Evolutionary conservation across 2,329 filamentous ascomycete species (phyloP), one percentile per base, ranked within the genome.

Genomic region (Drechslerella stenobrocha): DNA sequence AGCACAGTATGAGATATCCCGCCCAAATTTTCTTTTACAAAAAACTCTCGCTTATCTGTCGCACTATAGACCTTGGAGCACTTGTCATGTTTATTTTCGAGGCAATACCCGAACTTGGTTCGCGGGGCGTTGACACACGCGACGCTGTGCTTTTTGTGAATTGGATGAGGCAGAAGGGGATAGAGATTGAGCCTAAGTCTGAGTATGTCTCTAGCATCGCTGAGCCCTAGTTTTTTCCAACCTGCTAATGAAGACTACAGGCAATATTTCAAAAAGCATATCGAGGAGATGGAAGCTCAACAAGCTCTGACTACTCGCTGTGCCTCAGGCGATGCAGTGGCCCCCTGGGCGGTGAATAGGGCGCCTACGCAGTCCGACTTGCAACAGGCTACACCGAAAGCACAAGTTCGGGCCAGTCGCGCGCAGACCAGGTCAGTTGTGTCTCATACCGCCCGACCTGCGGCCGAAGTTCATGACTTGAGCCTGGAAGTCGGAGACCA

Each of bases 401-500:
- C n/a, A n/a, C n/a, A n/a, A n/a, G n/a, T n/a, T n/a, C n/a, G n/a
- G n/a, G n/a, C n/a, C n/a, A n/a, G n/a, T n/a, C n/a, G n/a, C n/a
- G n/a, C n/a, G n/a, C n/a, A n/a, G n/a, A n/a, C n/a, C n/a, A n/a
- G n/a, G n/a, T n/a, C 30, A 32, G 22, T 9, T 4, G 6, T 2
- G 18, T 42, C 37, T 42, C 37, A 18, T 20, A 13, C 15, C 13
- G 4, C 37, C 37, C 13, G 13, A 20, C 3, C 15, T 9, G 9
- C 15, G 4, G 15, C 7, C 18, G n/a, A 3, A 20, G 6, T 20
- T 20, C 8, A 5, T 20, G 13, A 18, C 3, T 20, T 9, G 37
- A 42, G 48, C 75, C 52, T 70, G 64, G 50, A n/a, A n/a, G n/a
- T n/a, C n/a, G n/a, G n/a, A n/a, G n/a, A 23, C 8, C 48, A 28